Evolutionary conservation across 78 protist species (phyloP).

Genomic region (Andalucia godoyi): DNA sequence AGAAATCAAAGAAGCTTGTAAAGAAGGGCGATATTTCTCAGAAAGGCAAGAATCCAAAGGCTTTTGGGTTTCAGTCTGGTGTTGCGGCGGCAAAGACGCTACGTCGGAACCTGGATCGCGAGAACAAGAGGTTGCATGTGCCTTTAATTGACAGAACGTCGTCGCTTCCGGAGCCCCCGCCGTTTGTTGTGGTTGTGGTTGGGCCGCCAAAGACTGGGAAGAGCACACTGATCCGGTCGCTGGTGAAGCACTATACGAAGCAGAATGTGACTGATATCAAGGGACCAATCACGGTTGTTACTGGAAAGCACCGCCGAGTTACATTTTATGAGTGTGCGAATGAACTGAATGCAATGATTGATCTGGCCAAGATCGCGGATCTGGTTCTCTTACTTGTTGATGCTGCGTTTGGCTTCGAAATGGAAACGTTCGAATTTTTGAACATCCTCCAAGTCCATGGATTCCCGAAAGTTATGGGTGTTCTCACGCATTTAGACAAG

Average conservation of each 20-base stretch:
- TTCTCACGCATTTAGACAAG: constrained; percentile 93
- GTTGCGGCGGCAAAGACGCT: no score
- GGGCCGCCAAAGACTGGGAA: constrained; percentile 94
- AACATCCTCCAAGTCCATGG: constrained; percentile 91
- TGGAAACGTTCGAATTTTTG: constrained; percentile 98
- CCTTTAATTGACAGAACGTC: constrained; percentile 59
- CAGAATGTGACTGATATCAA: constrained; percentile 55
- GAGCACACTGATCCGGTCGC: constrained; percentile 87
- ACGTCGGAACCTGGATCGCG: constrained; percentile 34
- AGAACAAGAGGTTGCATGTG: constrained; percentile 49
- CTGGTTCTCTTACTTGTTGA: constrained; percentile 90
- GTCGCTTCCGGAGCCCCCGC: constrained; percentile 65
- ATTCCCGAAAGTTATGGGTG: constrained; percentile 90
- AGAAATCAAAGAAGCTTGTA: not conserved
- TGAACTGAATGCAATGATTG: constrained; percentile 94
- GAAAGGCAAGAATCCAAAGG: not conserved
- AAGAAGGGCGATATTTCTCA: not conserved
- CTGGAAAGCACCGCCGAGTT: constrained; percentile 75
- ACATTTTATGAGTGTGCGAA: constrained; percentile 93
- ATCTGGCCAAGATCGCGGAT: constrained; percentile 94
- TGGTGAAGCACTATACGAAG: constrained; percentile 85
- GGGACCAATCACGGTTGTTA: constrained; percentile 87
- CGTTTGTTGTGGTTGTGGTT: constrained; percentile 77
- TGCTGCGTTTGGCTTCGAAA: constrained; percentile 92
- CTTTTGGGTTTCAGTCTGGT: not conserved